Base-by-base conservation (phyloP, 23 red algal genomes). In the Pyropia yezoensis region DNA sequence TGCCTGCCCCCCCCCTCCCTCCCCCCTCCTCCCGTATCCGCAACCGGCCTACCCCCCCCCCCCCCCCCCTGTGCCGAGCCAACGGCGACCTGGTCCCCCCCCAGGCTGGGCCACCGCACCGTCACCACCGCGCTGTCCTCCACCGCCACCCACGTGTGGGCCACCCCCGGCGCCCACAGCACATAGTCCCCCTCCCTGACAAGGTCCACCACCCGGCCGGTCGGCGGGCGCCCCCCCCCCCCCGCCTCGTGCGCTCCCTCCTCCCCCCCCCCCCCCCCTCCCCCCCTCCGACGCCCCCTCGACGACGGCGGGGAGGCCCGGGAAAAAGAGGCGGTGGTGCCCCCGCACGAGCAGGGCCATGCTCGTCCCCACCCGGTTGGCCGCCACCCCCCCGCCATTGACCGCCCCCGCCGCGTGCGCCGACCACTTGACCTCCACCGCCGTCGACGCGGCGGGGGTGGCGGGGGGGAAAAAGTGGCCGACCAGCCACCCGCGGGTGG, bases 291-390 rank as follows among this genome's bases (percentile, higher is more conserved):
- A 1, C 39, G 39, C 39, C 4, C 6, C 7, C 39, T 13, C 39
- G 4, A 1, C 39, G 12, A 11, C 39, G 4, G 39, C 39, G 11
- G 39, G 39, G 39, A 47, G 39, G 4, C 12, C 39, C 1, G 39
- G 39, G 71, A 87, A 87, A 57, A 76, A 63, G n/a, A 87, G 15
- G 18, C 70, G 58, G 63, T 87, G 82, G 50, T 50, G 70, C 23
- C 82, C 82, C 16, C 47, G 20, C 26, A 87, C 70, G 17, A 87
- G 65, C 20, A 87, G 56, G 27, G 82, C 82, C 82, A 87, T 87
- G 49, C 61, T 68, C 55, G 70, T 75, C 17, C 62, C 82, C 24
- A 87, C 61, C 51, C 26, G 61, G 24, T 87, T 87, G 18, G 63
- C 61, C 32, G 70, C 62, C 39, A 47, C 39, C 20, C 57, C 70